Conservation (phyloP, 192 early-diverging fungal species). For the Funneliformis mosseae region DNA sequence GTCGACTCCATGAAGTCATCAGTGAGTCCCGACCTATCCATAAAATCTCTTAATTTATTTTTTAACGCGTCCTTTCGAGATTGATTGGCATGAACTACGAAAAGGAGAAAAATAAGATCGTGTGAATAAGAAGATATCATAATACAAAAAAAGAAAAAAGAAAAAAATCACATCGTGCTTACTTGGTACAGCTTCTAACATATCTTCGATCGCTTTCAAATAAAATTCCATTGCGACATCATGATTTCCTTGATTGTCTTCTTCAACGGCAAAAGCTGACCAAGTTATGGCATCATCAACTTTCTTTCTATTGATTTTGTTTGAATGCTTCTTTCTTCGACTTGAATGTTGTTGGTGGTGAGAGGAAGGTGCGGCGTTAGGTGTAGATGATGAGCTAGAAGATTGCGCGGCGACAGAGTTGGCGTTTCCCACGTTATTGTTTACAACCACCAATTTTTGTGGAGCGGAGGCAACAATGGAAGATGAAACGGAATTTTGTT, state of each 20-base stretch:
- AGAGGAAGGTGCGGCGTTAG: not conserved
- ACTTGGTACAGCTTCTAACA: slow-evolving; percentile 47
- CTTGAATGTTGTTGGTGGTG: slow-evolving; percentile 9
- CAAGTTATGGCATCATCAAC: slow-evolving; percentile 43
- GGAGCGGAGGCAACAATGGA: not conserved
- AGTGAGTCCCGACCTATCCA: not conserved
- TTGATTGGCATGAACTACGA: slow-evolving; percentile 21
- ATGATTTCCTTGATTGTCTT: slow-evolving; percentile 45
- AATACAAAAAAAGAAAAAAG: not conserved
- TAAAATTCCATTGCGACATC: slow-evolving; percentile 40
- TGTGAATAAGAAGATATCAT: not conserved
- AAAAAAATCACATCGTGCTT: not conserved
- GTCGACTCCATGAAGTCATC: not conserved
- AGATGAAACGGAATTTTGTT: slow-evolving; percentile 25
- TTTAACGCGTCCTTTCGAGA: slow-evolving; percentile 3
- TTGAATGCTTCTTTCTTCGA: slow-evolving; percentile 20
- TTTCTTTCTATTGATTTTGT: slow-evolving; percentile 41
- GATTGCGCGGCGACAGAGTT: not conserved
- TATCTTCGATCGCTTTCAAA: slow-evolving; percentile 38
- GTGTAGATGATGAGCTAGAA: not conserved
- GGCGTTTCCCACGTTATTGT: slow-evolving; percentile 5
- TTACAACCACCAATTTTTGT: not conserved
- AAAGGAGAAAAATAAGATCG: not conserved
- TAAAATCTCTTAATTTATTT: slow-evolving; percentile 1
- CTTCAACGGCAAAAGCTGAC: slow-evolving; percentile 41